Base-by-base conservation (phyloP, 176 grass and related monocot species). In the Avena eriantha region DNA sequence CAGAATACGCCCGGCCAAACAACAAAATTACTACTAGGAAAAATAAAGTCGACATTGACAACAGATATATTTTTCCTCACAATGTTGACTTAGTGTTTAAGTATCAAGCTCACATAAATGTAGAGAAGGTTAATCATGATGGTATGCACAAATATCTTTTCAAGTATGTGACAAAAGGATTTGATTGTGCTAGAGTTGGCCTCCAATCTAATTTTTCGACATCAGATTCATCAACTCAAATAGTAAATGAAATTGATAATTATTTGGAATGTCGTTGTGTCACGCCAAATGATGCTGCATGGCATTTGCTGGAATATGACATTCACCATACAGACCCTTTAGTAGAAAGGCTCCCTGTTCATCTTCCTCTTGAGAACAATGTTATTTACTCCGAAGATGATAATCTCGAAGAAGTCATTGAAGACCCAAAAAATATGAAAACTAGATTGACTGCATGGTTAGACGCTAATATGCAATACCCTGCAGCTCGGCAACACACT, bases 121-220 rank as follows among this genome's bases (percentile, higher is more conserved):
- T 5, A 4, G 48, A 55, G 15, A 77, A 23, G 21, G 77, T 79
- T 16, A 79, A 63, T 3, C 56, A 26, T 63, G 36, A 63, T 79
- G 55, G 56, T 17, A 61, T 79, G 77, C 34, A 79, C 6, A 63
- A 61, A 63, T 80, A 80, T 80, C 36, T 80, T 10, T 80, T 80
- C 19, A 80, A 80, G 39, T 80, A 80, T 29, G 17, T 64, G 0
- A 80, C 58, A 17, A 80, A 80, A 5, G 78, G 78, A 7, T 64
- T 64, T 63, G 78, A 80, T 47, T 46, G 58, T 64, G 39, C 78
- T 0, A 80, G n/a, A 29, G 10, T 75, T 75, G 72, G 72, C 1
- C 2, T 75, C 21, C 14, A 53, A 3, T 13, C 2, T 29, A 51
- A 10, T 8, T 51, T 11, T 29, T 14, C 23, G 4, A 2, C 60